Conservation (phyloP, 345 rosid species). For the Eutrema japonicum region DNA sequence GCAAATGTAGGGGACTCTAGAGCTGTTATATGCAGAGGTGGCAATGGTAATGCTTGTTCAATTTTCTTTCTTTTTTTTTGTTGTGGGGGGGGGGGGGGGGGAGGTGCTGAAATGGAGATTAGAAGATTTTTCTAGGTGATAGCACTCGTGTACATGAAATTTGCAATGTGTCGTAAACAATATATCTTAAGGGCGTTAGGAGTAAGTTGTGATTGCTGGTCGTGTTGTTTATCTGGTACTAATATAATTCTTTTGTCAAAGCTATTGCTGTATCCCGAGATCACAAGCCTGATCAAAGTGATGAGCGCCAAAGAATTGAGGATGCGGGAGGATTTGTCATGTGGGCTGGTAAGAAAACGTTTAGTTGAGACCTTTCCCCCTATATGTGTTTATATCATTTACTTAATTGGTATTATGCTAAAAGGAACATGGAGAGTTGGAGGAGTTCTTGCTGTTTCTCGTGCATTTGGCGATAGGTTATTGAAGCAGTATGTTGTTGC, state of each 20-base stretch:
- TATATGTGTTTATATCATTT: background rate
- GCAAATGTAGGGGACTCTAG: conserved; percentile 99
- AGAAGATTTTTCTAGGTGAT: conserved; percentile 6
- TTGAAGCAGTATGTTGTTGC: conserved; percentile 99
- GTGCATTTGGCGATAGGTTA: conserved; percentile 98
- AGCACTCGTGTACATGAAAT: background rate
- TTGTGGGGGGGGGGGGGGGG: too few species aligned
- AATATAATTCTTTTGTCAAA: conserved; percentile 35
- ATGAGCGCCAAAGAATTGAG: conserved; percentile 97
- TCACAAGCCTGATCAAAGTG: conserved; percentile 98
- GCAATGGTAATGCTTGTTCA: conserved; percentile 65
- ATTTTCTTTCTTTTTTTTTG: background rate
- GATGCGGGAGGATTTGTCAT: conserved; percentile 99
- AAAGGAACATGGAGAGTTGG: conserved; percentile 99
- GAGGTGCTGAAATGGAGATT: background rate
- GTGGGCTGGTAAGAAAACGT: conserved; percentile 86
- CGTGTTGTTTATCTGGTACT: background rate
- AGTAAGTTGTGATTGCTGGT: conserved; percentile 2
- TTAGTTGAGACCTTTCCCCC: background rate
- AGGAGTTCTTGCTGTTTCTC: conserved; percentile 99
- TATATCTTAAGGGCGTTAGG: background rate
- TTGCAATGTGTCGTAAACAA: background rate
- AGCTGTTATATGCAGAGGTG: conserved; percentile 97
- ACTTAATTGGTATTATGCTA: conserved; percentile 10
- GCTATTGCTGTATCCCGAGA: conserved; percentile 98